phyloP scores from a whole-genome alignment of 1,284 basidiomycete species.

The Pseudozyma tsukubaensis region DNA sequence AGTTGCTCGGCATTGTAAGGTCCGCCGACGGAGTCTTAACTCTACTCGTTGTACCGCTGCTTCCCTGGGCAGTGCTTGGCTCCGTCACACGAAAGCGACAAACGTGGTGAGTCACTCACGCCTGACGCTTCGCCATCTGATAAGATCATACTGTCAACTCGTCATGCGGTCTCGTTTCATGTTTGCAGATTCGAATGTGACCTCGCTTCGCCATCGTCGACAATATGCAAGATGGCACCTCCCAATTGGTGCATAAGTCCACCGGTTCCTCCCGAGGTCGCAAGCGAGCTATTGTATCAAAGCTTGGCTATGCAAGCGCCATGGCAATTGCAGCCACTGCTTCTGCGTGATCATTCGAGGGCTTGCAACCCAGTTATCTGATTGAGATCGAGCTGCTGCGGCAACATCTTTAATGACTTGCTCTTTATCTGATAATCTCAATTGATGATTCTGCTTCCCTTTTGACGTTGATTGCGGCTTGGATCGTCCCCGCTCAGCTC shows the following conservation, averaged over 20 bases:
- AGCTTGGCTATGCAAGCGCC: conserved; percentile 7
- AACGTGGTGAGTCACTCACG: no score
- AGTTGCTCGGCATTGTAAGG: no score
- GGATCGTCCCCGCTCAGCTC: no score
- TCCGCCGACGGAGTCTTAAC: background rate
- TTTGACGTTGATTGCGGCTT: no score
- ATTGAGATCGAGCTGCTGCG: conserved; percentile 2
- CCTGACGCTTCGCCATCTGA: conserved; percentile 13
- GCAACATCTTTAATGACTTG: background rate
- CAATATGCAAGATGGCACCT: background rate
- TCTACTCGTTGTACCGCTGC: background rate
- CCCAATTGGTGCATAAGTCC: background rate
- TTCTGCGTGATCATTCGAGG: background rate
- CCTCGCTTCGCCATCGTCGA: background rate
- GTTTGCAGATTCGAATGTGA: no score
- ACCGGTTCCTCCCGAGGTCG: conserved; percentile 12
- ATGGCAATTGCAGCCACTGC: background rate
- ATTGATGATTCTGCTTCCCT: no score
- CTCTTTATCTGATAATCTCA: no score
- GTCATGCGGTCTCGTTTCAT: no score
- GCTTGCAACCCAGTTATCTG: background rate
- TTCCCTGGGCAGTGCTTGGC: background rate
- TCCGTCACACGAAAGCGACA: background rate
- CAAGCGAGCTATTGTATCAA: background rate
- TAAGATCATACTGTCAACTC: conserved; percentile 6